A percentile compares a stretch with the other conserved stretches of the same genome.
Evolutionary conservation across 352 stramenopile species (phyloP).

Genomic region (Phytopythium delawarense): DNA sequence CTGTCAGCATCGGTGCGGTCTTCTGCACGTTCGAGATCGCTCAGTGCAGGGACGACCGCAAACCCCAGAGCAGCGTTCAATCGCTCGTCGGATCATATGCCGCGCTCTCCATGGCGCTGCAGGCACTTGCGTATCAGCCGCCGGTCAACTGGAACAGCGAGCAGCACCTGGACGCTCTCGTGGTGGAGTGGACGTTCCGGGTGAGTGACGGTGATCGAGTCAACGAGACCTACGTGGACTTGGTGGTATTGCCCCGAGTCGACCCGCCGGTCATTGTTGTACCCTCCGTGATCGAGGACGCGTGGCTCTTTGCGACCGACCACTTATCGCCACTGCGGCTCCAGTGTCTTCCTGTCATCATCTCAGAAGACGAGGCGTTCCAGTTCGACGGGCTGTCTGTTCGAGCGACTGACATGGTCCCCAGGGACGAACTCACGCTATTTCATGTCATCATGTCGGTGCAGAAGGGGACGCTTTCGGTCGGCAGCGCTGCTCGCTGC

Average conservation of each 20-base stretch:
- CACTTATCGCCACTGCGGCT: constrained; percentile 39
- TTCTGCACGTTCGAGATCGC: constrained; percentile 6
- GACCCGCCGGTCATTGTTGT: constrained; percentile 49
- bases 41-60: constrained; percentile 6
- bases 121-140: constrained; percentile 27
- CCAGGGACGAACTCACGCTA: constrained; percentile 3
- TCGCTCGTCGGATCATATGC: constrained; percentile 1
- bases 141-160: constrained; percentile 53
- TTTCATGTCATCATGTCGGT: constrained; percentile 29
- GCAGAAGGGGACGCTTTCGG: constrained; percentile 20
- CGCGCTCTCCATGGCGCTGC: not conserved
- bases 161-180: constrained; percentile 10
- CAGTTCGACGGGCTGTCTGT: constrained; percentile 34
- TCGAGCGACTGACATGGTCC: constrained; percentile 22
- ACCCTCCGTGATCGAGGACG: constrained; percentile 16
- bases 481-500: constrained; percentile 15
- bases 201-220: constrained; percentile 17
- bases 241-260: constrained; percentile 25
- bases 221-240: constrained; percentile 25
- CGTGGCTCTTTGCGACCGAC: constrained; percentile 27
- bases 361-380: constrained; percentile 36
- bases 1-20: constrained; percentile 17
- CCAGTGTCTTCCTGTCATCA: constrained; percentile 32
- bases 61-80: constrained; percentile 18
- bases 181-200: constrained; percentile 47